Evolutionary conservation across 2,329 filamentous ascomycete genomes (phyloP).

Genomic region (Coniochaeta sp.): DNA sequence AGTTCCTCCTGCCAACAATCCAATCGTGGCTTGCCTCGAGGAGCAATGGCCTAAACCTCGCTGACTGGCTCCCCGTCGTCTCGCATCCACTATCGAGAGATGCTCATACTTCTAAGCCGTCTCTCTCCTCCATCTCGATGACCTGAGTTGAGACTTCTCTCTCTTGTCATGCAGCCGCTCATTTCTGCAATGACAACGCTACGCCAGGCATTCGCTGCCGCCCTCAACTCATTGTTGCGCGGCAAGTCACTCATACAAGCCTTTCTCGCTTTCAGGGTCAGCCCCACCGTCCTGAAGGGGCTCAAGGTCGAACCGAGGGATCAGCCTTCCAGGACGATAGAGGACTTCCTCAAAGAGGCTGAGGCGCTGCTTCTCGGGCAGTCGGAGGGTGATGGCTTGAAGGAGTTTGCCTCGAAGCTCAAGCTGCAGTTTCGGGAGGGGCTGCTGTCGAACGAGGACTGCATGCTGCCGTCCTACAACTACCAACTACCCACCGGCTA

Average conservation of each 20-base stretch:
- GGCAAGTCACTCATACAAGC: constrained; percentile 54
- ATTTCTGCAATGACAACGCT: constrained; percentile 48
- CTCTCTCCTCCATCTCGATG: constrained; percentile 1
- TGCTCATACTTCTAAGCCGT: constrained; percentile 1
- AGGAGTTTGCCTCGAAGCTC: constrained; percentile 38
- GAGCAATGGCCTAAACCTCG: constrained; percentile 1
- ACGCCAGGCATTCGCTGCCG: constrained; percentile 45
- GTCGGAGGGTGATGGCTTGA: constrained; percentile 35
- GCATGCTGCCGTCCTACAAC: constrained; percentile 62
- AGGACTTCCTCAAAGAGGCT: constrained; percentile 52
- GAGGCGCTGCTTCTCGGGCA: constrained; percentile 43
- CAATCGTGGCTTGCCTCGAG: not conserved
- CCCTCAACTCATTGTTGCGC: constrained; percentile 49
- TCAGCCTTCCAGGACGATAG: constrained; percentile 17
- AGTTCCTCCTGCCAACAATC: not conserved
- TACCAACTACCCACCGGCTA: constrained; percentile 54
- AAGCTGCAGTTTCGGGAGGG: constrained; percentile 48
- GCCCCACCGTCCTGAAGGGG: constrained; percentile 27
- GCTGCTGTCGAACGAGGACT: constrained; percentile 43
- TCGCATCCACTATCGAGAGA: not conserved
- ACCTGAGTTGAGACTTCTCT: constrained; percentile 2
- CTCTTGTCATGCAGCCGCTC: constrained; percentile 39
- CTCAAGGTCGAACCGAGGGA: constrained; percentile 13
- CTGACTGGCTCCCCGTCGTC: not conserved
- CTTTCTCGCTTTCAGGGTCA: constrained; percentile 47